Percentiles rank a stretch among this genome's conserved stretches.
phyloP scores from a whole-genome alignment of 2,329 filamentous ascomycete species.

The Ascochyta fabae region DNA sequence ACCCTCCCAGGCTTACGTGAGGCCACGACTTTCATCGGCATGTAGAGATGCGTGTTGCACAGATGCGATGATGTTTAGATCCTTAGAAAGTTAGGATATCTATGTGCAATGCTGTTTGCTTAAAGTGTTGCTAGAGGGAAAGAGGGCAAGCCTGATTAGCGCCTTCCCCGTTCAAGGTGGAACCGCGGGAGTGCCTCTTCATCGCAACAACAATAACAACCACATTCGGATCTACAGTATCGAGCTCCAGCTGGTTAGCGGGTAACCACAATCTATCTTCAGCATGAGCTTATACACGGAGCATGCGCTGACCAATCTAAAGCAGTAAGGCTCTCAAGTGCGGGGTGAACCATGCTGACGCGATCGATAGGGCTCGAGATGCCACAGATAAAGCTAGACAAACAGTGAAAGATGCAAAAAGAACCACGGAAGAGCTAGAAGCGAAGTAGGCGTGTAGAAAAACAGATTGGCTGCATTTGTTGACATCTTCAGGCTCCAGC shows the following conservation, averaged over 20 bases:
- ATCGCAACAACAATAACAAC: too few relatives aligned
- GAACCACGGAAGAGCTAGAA: not conserved
- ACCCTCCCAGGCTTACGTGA: slow-evolving; percentile 2
- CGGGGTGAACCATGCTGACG: not conserved
- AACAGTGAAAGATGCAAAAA: not conserved
- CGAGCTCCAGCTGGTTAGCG: too few relatives aligned
- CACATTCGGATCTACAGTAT: too few relatives aligned
- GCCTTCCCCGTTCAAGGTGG: too few relatives aligned
- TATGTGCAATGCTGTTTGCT: too few relatives aligned
- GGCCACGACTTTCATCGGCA: not conserved
- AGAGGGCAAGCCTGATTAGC: too few relatives aligned
- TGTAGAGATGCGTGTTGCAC: not conserved
- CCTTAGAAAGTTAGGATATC: too few relatives aligned
- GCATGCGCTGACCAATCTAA: not conserved
- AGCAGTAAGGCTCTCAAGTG: not conserved
- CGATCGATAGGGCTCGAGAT: slow-evolving; percentile 3
- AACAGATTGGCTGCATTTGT: not conserved
- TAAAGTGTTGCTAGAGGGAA: too few relatives aligned
- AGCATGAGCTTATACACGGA: not conserved
- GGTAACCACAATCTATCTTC: not conserved
- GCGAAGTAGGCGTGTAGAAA: not conserved
- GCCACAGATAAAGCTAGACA: not conserved
- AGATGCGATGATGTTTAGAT: not conserved
- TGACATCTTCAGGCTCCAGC: slow-evolving; percentile 4
- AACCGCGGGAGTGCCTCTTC: too few relatives aligned